Conservation (phyloP, 2,329 filamentous ascomycete genomes). For the Corynespora cassiicola region DNA sequence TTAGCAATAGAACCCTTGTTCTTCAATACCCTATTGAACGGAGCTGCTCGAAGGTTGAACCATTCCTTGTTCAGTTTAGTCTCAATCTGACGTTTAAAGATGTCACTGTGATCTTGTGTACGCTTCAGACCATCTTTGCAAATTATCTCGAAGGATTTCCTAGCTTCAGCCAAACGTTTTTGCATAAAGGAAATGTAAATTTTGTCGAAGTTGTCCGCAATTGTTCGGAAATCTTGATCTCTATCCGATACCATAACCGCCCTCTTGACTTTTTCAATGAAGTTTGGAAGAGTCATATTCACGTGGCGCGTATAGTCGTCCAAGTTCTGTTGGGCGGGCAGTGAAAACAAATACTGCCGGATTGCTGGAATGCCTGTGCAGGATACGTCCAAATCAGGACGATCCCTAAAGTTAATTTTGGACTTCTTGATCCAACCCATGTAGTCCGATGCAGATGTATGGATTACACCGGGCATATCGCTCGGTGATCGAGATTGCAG, state of each 20-base stretch:
- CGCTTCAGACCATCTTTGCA: constrained; percentile 1
- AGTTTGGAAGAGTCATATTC: constrained; percentile 6
- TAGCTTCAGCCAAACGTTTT: background rate
- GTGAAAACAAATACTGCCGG: constrained; percentile 14
- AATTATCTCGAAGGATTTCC: background rate
- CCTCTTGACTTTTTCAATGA: constrained; percentile 20
- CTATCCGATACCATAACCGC: constrained; percentile 14
- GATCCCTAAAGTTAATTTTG: constrained; percentile 16
- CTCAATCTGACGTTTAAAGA: constrained; percentile 11
- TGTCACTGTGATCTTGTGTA: constrained; percentile 2
- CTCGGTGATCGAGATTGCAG: constrained; percentile 6
- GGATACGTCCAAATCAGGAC: constrained; percentile 15
- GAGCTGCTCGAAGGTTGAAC: constrained; percentile 8
- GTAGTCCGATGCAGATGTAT: constrained; percentile 24
- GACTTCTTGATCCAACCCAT: constrained; percentile 21
- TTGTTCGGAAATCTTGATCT: constrained; percentile 16
- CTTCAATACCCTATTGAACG: constrained; percentile 23
- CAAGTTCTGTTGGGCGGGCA: constrained; percentile 21
- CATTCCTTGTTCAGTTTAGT: constrained; percentile 8
- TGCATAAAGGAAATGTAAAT: constrained; percentile 3
- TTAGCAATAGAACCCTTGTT: constrained; percentile 13
- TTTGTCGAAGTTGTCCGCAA: constrained; percentile 20
- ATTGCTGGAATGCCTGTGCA: constrained; percentile 23
- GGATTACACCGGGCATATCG: constrained; percentile 10
- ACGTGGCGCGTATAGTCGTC: constrained; percentile 17